phyloP scores from a whole-genome alignment of 2,329 filamentous ascomycete species.

The Triangularia verruculosa region DNA sequence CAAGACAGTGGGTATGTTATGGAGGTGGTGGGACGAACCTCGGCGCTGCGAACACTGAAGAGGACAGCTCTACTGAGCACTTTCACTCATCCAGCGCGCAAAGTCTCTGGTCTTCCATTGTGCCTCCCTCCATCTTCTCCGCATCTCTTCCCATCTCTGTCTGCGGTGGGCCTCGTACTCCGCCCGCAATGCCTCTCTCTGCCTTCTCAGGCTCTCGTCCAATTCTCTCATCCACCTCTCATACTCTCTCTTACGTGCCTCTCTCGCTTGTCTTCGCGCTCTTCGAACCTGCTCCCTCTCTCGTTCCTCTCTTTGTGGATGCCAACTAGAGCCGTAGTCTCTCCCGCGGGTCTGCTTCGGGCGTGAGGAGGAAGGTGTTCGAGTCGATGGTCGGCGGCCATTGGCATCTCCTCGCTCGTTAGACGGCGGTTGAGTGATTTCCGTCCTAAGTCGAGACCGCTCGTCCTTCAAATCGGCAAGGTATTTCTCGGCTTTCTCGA shows the following conservation, averaged over 20 bases:
- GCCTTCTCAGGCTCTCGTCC: too few species aligned
- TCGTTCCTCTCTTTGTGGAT: too few species aligned
- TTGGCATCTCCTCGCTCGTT: neutral
- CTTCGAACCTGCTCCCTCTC: too few species aligned
- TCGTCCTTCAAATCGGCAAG: neutral
- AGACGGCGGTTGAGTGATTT: neutral
- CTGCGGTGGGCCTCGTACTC: too few species aligned
- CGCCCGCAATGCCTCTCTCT: too few species aligned
- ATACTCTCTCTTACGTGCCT: neutral
- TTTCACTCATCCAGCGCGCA: too few species aligned
- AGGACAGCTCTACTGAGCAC: too few species aligned
- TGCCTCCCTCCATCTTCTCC: too few species aligned
- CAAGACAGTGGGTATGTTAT: neutral
- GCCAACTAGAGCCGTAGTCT: too few species aligned
- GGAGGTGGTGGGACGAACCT: neutral
- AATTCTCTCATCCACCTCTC: too few species aligned
- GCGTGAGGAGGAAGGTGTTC: neutral
- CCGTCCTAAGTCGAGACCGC: neutral
- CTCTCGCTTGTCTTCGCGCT: neutral
- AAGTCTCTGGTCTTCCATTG: neutral
- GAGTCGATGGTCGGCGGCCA: neutral
- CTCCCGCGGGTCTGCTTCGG: neutral
- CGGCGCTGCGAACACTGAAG: neutral
- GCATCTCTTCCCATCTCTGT: too few species aligned
- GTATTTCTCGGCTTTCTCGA: neutral